Conservation (phyloP, 1,284 basidiomycete genomes). For the Trichosporon coremiiforme region DNA sequence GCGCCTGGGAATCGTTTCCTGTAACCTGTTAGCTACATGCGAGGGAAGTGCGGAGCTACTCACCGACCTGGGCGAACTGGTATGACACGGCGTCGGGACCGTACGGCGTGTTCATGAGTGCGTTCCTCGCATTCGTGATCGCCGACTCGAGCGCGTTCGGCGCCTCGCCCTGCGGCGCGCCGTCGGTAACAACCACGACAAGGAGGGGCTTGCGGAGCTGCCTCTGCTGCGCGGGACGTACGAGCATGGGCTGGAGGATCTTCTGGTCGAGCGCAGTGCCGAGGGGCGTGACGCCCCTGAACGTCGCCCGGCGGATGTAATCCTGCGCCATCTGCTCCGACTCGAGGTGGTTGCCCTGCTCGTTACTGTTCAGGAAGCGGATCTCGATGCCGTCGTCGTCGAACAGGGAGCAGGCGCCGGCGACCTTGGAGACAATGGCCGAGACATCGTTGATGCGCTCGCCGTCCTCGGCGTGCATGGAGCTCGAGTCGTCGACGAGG, state of each 20-base stretch:
- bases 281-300: constrained; percentile 51
- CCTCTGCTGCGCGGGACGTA: constrained; percentile 54
- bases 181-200: constrained; percentile 57
- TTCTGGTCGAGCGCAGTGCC: constrained; percentile 58
- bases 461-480: constrained; percentile 52
- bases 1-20: constrained; percentile 23
- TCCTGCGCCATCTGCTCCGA: constrained; percentile 43
- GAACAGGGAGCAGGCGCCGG: constrained; percentile 56
- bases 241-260: constrained; percentile 58
- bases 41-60: too few relatives aligned
- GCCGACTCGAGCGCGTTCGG: constrained; percentile 34
- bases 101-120: constrained; percentile 43
- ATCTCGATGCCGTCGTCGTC: constrained; percentile 59
- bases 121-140: constrained; percentile 40
- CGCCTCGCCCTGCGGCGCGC: constrained; percentile 56
- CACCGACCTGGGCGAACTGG: constrained; percentile 34
- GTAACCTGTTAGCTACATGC: neutral
- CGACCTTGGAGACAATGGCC: constrained; percentile 55
- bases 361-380: constrained; percentile 58
- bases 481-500: constrained; percentile 57
- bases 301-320: constrained; percentile 40
- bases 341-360: constrained; percentile 57
- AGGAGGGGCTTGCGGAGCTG: constrained; percentile 58
- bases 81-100: constrained; percentile 29
- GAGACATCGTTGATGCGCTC: constrained; percentile 58